Conservation (phyloP, 1,139 yeast genomes). For the Geotrichum bryndzae region DNA sequence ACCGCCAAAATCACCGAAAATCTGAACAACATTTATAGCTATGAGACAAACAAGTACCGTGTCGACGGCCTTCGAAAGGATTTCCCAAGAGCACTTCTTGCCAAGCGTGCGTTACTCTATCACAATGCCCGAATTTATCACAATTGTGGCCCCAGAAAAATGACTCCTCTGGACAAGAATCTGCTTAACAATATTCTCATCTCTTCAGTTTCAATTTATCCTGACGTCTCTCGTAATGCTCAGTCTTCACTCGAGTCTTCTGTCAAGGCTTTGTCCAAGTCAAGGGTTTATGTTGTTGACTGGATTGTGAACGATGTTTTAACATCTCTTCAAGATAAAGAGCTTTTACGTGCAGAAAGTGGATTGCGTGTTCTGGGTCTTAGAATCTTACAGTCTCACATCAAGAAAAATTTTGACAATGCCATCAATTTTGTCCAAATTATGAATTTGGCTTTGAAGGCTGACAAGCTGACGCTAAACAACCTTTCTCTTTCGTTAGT, state of each 20-base stretch:
- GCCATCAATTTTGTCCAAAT: constrained; percentile 44
- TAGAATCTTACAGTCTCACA: constrained; percentile 40
- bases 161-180: constrained; percentile 58
- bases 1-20: constrained; percentile 53
- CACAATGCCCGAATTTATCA: constrained; percentile 71
- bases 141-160: constrained; percentile 70
- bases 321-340: constrained; percentile 49
- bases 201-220: constrained; percentile 64
- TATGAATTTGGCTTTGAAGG: constrained; percentile 51
- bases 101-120: constrained; percentile 67
- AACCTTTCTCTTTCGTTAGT: constrained; percentile 31
- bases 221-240: constrained; percentile 65
- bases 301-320: constrained; percentile 46
- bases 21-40: constrained; percentile 42
- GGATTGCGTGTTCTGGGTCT: constrained; percentile 45
- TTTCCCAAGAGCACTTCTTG: constrained; percentile 71
- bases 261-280: constrained; percentile 67
- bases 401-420: constrained; percentile 54
- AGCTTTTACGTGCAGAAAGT: constrained; percentile 58
- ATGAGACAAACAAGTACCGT: constrained; percentile 44
- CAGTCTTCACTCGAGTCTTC: constrained; percentile 64
- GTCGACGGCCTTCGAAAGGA: constrained; percentile 57
- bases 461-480: constrained; percentile 46
- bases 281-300: constrained; percentile 39
- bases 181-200: constrained; percentile 65